Conservation (phyloP, 2,329 filamentous ascomycete genomes). For the Dichotomopilus funicola region DNA sequence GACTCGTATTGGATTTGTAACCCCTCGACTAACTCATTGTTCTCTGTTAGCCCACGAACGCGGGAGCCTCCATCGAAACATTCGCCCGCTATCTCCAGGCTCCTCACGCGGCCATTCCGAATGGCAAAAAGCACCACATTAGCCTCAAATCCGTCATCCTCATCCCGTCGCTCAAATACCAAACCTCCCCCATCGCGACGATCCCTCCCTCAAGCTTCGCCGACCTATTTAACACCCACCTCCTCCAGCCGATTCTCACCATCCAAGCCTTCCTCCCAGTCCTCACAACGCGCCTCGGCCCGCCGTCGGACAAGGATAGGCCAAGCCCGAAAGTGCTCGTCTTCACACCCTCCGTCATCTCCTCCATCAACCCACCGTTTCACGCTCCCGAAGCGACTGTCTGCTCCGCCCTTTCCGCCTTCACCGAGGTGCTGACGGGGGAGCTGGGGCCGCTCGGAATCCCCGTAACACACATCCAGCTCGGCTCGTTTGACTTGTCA, state of each 20-base stretch:
- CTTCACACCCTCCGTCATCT: constrained; percentile 72
- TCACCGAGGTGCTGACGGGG: constrained; percentile 70
- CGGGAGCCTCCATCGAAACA: constrained; percentile 61
- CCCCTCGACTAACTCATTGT: constrained; percentile 1
- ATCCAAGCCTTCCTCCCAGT: constrained; percentile 85
- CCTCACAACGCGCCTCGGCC: constrained; percentile 55
- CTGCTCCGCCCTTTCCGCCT: constrained; percentile 80
- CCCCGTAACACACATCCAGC: constrained; percentile 77
- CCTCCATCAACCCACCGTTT: constrained; percentile 72
- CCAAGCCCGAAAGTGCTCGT: constrained; percentile 60
- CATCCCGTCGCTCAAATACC: constrained; percentile 74
- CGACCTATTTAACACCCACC: constrained; percentile 85
- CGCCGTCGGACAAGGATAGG: constrained; percentile 34
- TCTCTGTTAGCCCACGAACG: constrained; percentile 53
- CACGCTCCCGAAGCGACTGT: constrained; percentile 81
- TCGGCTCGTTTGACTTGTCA: constrained; percentile 84
- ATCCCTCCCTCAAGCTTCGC: constrained; percentile 79
- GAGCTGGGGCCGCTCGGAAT: constrained; percentile 73
- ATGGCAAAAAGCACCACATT: constrained; percentile 68
- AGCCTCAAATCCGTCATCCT: constrained; percentile 74
- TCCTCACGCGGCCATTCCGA: constrained; percentile 69
- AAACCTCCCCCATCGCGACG: constrained; percentile 76
- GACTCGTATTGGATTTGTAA: background rate
- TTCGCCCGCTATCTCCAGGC: constrained; percentile 67
- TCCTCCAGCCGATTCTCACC: constrained; percentile 82